phyloP scores from a whole-genome alignment of 1,284 basidiomycete species.

The Coriolopsis trogii region DNA sequence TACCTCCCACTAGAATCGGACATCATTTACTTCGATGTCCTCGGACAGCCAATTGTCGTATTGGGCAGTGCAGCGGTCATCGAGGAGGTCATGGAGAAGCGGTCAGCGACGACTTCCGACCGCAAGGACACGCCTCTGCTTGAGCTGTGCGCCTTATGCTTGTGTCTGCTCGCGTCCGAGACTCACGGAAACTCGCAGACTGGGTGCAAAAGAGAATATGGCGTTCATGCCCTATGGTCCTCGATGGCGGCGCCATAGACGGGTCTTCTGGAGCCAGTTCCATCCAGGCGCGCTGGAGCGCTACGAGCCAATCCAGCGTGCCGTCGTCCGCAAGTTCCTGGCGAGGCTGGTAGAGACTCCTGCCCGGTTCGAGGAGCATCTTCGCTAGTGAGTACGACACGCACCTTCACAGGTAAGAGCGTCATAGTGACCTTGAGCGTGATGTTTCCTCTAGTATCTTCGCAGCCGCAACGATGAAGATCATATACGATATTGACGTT shows the following conservation, averaged over 20 bases:
- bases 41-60: not conserved
- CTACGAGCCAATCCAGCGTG: constrained; percentile 4
- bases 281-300: not conserved
- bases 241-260: constrained; percentile 6
- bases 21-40: not conserved
- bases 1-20: too few species aligned
- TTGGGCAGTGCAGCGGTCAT: not conserved
- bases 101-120: constrained; percentile 1
- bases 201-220: not conserved
- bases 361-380: not conserved
- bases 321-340: constrained; percentile 3
- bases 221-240: constrained; percentile 10
- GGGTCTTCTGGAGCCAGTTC: constrained; percentile 12
- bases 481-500: constrained; percentile 15
- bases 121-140: not conserved
- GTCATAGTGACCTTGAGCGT: not conserved
- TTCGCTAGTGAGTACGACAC: constrained; percentile 1
- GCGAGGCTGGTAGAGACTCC: constrained; percentile 6
- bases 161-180: not conserved
- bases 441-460: not conserved
- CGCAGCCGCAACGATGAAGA: constrained; percentile 9
- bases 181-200: not conserved
- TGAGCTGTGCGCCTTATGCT: not conserved
- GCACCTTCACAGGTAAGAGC: not conserved
- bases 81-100: not conserved